Percentiles rank a stretch among this genome's conserved stretches.
phyloP scores from a whole-genome alignment of 208 protist species.

The Wallacemonas sp. region DNA sequence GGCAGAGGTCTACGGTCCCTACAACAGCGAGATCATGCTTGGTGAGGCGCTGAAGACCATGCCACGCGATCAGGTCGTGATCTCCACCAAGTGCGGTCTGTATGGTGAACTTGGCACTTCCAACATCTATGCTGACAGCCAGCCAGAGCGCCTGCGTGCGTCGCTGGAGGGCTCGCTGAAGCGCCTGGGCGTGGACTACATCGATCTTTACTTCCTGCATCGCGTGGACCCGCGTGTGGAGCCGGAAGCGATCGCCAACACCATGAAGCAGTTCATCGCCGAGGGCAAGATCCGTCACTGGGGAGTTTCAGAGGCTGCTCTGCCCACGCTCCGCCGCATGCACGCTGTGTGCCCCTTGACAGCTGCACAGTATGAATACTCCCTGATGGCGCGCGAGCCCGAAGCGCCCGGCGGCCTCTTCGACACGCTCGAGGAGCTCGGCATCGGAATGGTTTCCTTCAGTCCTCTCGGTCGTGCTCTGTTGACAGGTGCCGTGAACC shows the following conservation, averaged over 20 bases:
- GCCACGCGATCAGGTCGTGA: constrained; percentile 26
- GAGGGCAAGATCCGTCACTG: constrained; percentile 45
- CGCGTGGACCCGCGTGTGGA: constrained; percentile 30
- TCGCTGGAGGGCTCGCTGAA: constrained; percentile 41
- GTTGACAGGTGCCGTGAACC: constrained; percentile 27
- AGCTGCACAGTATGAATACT: constrained; percentile 40
- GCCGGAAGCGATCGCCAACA: constrained; percentile 33
- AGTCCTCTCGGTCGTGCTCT: constrained; percentile 30
- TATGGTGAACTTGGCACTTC: constrained; percentile 2
- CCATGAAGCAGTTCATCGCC: constrained; percentile 35
- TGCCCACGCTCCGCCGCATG: constrained; percentile 25
- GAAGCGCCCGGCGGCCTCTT: constrained; percentile 23
- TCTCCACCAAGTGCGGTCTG: constrained; percentile 39
- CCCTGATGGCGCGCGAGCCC: constrained; percentile 26
- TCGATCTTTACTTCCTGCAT: constrained; percentile 54
- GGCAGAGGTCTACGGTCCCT: constrained; percentile 34
- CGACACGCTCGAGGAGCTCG: constrained; percentile 31
- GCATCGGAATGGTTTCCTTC: constrained; percentile 37
- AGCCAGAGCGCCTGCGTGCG: constrained; percentile 21
- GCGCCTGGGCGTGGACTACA: constrained; percentile 35
- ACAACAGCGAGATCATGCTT: constrained; percentile 34
- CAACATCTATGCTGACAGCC: constrained; percentile 3
- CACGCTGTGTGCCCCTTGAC: constrained; percentile 38
- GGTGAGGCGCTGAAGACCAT: constrained; percentile 28
- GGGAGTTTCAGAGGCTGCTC: constrained; percentile 29